Conservation (phyloP, 2,329 filamentous ascomycete genomes). For the Cladosporium austrohemisphaericum region DNA sequence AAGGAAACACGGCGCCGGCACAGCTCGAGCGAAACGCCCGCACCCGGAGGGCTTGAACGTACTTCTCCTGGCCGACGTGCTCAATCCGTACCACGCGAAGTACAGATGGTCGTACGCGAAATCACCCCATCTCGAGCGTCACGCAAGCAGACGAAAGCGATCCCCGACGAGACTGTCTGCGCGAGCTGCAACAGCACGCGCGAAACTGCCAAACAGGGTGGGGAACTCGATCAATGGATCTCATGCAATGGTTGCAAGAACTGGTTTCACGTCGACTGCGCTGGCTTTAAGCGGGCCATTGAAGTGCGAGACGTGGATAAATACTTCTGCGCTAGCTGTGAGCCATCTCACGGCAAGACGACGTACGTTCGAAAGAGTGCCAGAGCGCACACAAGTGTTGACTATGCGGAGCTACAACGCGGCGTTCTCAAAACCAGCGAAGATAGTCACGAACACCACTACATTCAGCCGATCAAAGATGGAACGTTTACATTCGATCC, state of each 20-base stretch:
- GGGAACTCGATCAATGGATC: conserved; percentile 60
- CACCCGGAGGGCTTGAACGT: neutral
- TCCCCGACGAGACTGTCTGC: conserved; percentile 48
- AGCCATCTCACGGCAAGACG: conserved; percentile 58
- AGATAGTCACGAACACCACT: conserved; percentile 63
- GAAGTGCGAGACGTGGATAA: conserved; percentile 66
- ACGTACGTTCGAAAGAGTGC: conserved; percentile 65
- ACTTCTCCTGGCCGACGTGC: conserved; percentile 15
- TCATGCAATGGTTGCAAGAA: conserved; percentile 65
- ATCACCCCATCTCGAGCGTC: conserved; percentile 27
- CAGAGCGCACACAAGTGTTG: conserved; percentile 61
- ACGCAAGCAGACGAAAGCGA: conserved; percentile 22
- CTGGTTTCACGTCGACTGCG: conserved; percentile 67
- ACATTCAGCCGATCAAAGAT: conserved; percentile 64
- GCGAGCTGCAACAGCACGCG: conserved; percentile 56
- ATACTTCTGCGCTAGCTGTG: conserved; percentile 60
- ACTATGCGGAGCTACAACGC: conserved; percentile 65
- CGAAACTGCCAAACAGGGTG: conserved; percentile 44
- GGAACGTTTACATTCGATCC: conserved; percentile 58
- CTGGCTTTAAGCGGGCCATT: conserved; percentile 61
- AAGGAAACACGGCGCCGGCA: conserved; percentile 22
- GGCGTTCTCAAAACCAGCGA: conserved; percentile 63
- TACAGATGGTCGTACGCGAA: conserved; percentile 26
- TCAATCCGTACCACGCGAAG: conserved; percentile 28
- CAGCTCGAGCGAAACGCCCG: conserved; percentile 23